Evolutionary conservation across 163 green algal genomes (phyloP).

Genomic region (Volvox carteri): DNA sequence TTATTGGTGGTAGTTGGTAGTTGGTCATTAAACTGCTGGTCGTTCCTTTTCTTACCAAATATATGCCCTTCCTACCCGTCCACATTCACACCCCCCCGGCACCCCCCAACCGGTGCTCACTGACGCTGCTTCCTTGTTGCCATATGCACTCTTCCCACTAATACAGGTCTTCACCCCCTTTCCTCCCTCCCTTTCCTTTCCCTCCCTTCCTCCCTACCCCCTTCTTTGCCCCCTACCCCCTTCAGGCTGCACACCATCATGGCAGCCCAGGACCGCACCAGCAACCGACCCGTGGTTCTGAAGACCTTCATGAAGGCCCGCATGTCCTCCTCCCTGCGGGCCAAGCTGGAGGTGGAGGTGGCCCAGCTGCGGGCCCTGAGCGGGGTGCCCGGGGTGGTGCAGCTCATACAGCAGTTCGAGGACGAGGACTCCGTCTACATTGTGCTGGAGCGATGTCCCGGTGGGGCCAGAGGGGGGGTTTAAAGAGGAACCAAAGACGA

Average conservation of each 20-base stretch:
- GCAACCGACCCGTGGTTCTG: constrained; percentile 39
- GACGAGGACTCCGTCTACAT: constrained; percentile 46
- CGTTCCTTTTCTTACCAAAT: no score
- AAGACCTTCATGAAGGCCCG: constrained; percentile 46
- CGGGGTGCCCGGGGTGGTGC: constrained; percentile 45
- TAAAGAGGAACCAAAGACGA: no score
- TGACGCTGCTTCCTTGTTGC: no score
- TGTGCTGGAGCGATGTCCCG: constrained; percentile 49
- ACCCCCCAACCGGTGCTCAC: no score
- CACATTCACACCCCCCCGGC: no score
- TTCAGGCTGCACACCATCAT: constrained; percentile 54
- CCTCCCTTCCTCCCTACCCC: background rate
- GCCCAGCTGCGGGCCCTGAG: constrained; percentile 19
- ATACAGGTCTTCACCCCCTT: no score
- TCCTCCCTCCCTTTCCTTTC: background rate
- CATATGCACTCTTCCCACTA: no score
- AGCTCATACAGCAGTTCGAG: constrained; percentile 50
- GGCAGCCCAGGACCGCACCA: constrained; percentile 38
- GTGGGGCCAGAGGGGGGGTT: background rate
- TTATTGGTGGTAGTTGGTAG: no score
- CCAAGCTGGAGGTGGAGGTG: constrained; percentile 53
- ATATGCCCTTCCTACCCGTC: no score
- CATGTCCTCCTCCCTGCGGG: background rate
- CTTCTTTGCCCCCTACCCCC: background rate
- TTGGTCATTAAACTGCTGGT: no score